Evolutionary conservation across 169 alveolate species (phyloP).

Genomic region (Perkinsus marinus): DNA sequence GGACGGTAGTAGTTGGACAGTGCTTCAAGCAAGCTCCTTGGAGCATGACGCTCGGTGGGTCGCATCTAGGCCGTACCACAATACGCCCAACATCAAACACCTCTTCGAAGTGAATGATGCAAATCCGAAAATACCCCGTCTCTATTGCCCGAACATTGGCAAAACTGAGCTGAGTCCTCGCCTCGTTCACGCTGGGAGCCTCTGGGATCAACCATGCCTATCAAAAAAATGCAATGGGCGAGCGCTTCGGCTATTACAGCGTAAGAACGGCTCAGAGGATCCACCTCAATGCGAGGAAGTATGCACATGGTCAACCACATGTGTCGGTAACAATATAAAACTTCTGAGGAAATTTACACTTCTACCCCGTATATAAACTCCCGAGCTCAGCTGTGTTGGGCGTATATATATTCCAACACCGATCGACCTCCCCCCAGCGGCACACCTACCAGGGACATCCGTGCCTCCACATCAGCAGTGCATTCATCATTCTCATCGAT

Average conservation of each 20-base stretch:
- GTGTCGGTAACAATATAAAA: too few species aligned
- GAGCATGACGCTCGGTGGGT: not conserved
- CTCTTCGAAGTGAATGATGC: not conserved
- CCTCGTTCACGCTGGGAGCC: not conserved
- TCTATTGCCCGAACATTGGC: not conserved
- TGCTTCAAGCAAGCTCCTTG: constrained; percentile 3
- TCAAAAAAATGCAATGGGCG: too few species aligned
- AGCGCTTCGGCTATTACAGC: too few species aligned
- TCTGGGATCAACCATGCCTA: not conserved
- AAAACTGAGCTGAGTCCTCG: not conserved
- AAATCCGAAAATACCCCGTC: not conserved
- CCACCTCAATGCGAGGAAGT: too few species aligned
- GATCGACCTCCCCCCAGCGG: too few species aligned
- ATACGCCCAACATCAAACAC: not conserved
- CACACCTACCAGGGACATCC: not conserved
- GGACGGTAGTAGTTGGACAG: not conserved
- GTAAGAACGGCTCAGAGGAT: too few species aligned
- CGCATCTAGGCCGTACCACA: constrained; percentile 4
- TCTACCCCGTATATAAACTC: too few species aligned
- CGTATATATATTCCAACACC: too few species aligned
- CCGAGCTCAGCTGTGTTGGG: too few species aligned
- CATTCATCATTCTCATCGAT: not conserved
- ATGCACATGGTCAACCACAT: too few species aligned
- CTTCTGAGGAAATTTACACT: too few species aligned
- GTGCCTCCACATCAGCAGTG: not conserved